Conservation (phyloP, 2,329 filamentous ascomycete species). For the Paecilomyces dactylethromorphus region DNA sequence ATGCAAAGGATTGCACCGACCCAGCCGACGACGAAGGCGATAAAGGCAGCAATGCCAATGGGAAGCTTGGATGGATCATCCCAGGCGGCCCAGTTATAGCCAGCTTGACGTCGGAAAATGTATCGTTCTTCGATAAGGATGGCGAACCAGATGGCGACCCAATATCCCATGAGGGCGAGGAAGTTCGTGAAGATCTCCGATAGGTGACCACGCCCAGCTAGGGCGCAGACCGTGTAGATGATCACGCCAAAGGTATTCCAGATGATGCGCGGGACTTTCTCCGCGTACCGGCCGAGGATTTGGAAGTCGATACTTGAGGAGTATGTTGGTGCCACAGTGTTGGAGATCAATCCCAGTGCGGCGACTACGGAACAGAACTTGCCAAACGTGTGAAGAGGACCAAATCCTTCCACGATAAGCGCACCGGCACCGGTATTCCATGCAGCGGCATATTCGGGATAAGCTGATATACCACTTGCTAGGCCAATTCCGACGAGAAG, state of each 20-base stretch:
- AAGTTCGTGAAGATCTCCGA: constrained; percentile 64
- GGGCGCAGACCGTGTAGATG: constrained; percentile 58
- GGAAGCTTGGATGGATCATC: constrained; percentile 54
- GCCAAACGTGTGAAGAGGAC: constrained; percentile 55
- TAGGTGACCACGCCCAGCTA: constrained; percentile 55
- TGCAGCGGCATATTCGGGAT: constrained; percentile 50
- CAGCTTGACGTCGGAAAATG: constrained; percentile 49
- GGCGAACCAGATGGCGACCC: constrained; percentile 59
- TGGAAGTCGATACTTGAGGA: constrained; percentile 62
- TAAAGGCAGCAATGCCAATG: constrained; percentile 54
- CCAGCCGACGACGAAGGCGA: constrained; percentile 60
- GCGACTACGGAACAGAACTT: constrained; percentile 61
- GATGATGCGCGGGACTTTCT: constrained; percentile 54
- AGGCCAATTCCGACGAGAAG: constrained; percentile 58
- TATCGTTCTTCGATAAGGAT: constrained; percentile 55
- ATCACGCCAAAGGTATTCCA: constrained; percentile 60
- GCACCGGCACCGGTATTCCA: constrained; percentile 56
- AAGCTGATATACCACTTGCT: constrained; percentile 48
- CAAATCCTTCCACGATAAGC: constrained; percentile 57
- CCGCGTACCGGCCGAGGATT: constrained; percentile 54
- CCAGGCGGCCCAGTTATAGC: constrained; percentile 58
- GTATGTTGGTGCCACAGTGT: constrained; percentile 60
- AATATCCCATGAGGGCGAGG: constrained; percentile 64
- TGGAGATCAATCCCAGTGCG: constrained; percentile 58
- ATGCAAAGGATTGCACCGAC: constrained; percentile 59